These are phyloP conservation scores for Agaricales sp. DNA, from an alignment of 1,284 basidiomycete species.

Conservation along the genomic window DNA sequence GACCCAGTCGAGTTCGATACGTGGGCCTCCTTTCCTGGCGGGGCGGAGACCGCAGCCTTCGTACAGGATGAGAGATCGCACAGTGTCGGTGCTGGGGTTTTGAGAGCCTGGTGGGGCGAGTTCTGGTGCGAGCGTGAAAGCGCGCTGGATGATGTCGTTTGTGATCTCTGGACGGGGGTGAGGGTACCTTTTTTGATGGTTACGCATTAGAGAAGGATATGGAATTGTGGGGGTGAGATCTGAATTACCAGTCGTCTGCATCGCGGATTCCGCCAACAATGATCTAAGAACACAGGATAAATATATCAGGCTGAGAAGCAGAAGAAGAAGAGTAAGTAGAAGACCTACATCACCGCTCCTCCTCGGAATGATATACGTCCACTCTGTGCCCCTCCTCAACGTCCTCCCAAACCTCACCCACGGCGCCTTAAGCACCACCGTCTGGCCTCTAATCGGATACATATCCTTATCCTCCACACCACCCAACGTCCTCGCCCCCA, in stretches of 20 bases:
- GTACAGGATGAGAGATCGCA: conserved; percentile 51
- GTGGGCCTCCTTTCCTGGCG: conserved; percentile 56
- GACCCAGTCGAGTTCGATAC: conserved; percentile 49
- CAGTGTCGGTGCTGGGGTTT: conserved; percentile 48
- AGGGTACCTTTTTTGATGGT: conserved; percentile 31
- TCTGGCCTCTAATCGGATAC: conserved; percentile 16
- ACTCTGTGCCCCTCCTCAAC: conserved; percentile 9
- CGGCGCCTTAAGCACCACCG: conserved; percentile 14
- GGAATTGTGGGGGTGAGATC: background rate
- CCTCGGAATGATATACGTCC: conserved; percentile 17
- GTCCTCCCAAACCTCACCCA: conserved; percentile 11
- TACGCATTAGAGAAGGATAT: background rate
- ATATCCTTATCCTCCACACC: conserved; percentile 14
- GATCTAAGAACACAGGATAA: background rate
- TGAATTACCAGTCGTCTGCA: conserved; percentile 6
- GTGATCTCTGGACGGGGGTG: conserved; percentile 50
- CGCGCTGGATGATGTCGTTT: conserved; percentile 46
- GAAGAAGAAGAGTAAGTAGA: background rate
- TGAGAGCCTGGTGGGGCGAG: conserved; percentile 52
- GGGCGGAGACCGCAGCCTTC: conserved; percentile 73
- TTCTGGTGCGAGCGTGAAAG: conserved; percentile 51
- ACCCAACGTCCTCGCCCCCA: conserved; percentile 11
- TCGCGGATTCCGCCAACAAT: background rate
- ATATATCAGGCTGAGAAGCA: no score
- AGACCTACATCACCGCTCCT: conserved; percentile 14